Percentiles rank a stretch among this genome's conserved stretches.
These are phyloP conservation scores for Dendrostoma leiphaemia DNA, from an alignment of 2,329 filamentous ascomycete genomes.

Conservation along the genomic window DNA sequence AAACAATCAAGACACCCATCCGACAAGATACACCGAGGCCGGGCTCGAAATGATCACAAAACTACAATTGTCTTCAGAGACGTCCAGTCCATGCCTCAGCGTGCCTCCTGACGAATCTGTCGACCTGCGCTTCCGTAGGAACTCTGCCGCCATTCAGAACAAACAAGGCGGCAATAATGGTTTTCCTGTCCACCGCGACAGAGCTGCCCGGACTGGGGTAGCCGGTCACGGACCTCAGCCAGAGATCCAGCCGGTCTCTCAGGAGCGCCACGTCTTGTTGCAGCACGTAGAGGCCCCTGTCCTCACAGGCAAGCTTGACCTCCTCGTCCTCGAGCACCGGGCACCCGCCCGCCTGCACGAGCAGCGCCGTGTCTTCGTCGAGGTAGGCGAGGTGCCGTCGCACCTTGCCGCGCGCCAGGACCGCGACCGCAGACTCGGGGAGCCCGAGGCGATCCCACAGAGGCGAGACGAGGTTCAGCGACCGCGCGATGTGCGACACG, in stretches of 20 bases:
- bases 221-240: too few relatives aligned
- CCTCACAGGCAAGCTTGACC: slow-evolving; percentile 66
- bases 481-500: slow-evolving; percentile 39
- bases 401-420: slow-evolving; percentile 53
- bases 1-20: too few relatives aligned
- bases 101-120: too few relatives aligned
- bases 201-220: too few relatives aligned
- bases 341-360: slow-evolving; percentile 62
- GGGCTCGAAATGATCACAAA: too few relatives aligned
- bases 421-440: slow-evolving; percentile 36
- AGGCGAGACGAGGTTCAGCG: slow-evolving; percentile 42
- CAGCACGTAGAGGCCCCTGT: slow-evolving; percentile 62
- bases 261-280: slow-evolving; percentile 58
- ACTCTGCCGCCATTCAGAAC: too few relatives aligned
- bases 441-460: slow-evolving; percentile 49
- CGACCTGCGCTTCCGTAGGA: too few relatives aligned
- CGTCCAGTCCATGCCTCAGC: too few relatives aligned
- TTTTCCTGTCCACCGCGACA: too few relatives aligned
- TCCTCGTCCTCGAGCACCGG: slow-evolving; percentile 59
- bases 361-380: slow-evolving; percentile 66
- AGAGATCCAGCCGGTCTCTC: slow-evolving; percentile 41
- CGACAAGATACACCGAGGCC: too few relatives aligned
- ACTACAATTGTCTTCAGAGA: too few relatives aligned
- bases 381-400: slow-evolving; percentile 59
- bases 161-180: too few relatives aligned